Conservation (phyloP, 2,329 filamentous ascomycete species). For the Fusarium pilosicola region DNA sequence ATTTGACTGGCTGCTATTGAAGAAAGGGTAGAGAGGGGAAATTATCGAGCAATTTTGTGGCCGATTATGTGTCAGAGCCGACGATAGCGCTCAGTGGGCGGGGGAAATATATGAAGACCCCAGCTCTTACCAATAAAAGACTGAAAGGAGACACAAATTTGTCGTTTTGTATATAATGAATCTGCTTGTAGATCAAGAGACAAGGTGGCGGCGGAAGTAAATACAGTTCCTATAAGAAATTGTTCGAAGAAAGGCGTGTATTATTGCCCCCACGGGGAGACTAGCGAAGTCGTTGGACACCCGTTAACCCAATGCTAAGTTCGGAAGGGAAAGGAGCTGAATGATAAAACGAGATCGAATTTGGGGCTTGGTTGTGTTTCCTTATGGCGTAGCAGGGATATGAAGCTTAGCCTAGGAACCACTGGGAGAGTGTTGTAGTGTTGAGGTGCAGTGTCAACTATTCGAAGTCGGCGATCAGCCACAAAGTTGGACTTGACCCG, state of each 20-base stretch:
- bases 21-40: constrained; percentile 14
- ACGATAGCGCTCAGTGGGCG: constrained; percentile 19
- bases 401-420: constrained; percentile 22
- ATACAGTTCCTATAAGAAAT: constrained; percentile 15
- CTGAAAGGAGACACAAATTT: background rate
- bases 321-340: constrained; percentile 16
- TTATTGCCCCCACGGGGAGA: constrained; percentile 9
- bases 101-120: constrained; percentile 1
- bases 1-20: constrained; percentile 18
- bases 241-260: constrained; percentile 10
- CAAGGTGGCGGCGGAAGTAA: constrained; percentile 15
- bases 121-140: background rate
- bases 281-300: constrained; percentile 9
- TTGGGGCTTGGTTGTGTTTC: constrained; percentile 20
- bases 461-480: constrained; percentile 24
- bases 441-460: constrained; percentile 15
- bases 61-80: constrained; percentile 29
- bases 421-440: constrained; percentile 6
- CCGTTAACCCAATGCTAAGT: constrained; percentile 10
- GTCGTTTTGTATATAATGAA: background rate
- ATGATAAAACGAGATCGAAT: constrained; percentile 17
- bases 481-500: constrained; percentile 13
- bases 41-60: constrained; percentile 29
- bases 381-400: constrained; percentile 39
- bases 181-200: background rate